A percentile compares a stretch with the other conserved stretches of the same genome.
These are phyloP conservation scores for Leccinum truebloodii DNA, from an alignment of 768 basidiomycete genomes.

Conservation along the genomic window DNA sequence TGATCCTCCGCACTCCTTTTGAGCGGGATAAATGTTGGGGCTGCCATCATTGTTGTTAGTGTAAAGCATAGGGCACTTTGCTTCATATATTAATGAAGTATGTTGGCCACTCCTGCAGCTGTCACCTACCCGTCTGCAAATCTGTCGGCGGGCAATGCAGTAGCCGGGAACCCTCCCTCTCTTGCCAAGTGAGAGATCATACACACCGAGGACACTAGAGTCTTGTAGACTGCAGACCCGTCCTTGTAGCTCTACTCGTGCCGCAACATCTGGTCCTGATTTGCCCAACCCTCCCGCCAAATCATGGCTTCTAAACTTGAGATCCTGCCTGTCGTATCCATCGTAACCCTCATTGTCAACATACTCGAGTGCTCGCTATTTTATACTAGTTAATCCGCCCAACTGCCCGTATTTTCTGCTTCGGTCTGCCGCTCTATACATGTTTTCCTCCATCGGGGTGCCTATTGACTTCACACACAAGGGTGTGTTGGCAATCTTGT, in stretches of 20 bases:
- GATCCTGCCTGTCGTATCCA: slow-evolving; percentile 18
- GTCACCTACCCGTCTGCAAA: too few relatives aligned
- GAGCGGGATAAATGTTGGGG: too few relatives aligned
- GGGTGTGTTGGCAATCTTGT: too few relatives aligned
- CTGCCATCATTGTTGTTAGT: too few relatives aligned
- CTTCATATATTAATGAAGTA: too few relatives aligned
- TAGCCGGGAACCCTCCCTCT: slow-evolving; percentile 8
- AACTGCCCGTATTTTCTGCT: slow-evolving; percentile 15
- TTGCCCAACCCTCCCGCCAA: slow-evolving; percentile 23
- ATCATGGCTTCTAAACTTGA: slow-evolving; percentile 14
- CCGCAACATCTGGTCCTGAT: slow-evolving; percentile 30
- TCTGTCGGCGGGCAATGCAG: too few relatives aligned
- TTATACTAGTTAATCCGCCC: slow-evolving; percentile 37
- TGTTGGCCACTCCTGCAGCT: too few relatives aligned
- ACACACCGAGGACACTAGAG: slow-evolving; percentile 44
- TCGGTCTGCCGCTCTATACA: background rate
- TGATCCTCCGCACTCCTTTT: too few relatives aligned
- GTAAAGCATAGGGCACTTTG: too few relatives aligned
- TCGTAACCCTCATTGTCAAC: slow-evolving; percentile 31
- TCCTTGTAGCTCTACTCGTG: slow-evolving; percentile 26
- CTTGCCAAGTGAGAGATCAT: slow-evolving; percentile 20
- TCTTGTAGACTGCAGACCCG: slow-evolving; percentile 37
- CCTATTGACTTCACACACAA: too few relatives aligned
- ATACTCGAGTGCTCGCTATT: slow-evolving; percentile 24
- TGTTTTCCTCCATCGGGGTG: too few relatives aligned